Conservation (phyloP, 2,329 filamentous ascomycete genomes). For the Venturiaceae sp. region DNA sequence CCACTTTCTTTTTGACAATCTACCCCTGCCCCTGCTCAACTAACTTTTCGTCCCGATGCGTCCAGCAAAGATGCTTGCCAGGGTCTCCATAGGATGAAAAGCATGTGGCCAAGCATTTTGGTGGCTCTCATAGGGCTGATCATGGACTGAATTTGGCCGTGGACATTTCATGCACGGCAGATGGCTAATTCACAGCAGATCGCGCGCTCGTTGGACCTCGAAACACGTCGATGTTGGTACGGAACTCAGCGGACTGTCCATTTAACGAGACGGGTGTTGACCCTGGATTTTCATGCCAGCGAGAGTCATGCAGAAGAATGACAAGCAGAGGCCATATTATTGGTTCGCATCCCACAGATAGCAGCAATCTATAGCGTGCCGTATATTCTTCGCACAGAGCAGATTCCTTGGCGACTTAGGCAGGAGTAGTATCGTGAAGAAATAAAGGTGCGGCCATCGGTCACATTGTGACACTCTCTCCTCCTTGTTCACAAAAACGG, state of each 20-base stretch:
- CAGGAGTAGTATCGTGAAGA: neutral
- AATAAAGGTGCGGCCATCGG: neutral
- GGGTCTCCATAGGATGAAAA: no score
- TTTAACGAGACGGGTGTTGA: neutral
- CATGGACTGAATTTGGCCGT: neutral
- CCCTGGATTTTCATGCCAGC: neutral
- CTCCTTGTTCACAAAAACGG: neutral
- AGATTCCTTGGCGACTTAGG: neutral
- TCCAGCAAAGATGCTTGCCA: no score
- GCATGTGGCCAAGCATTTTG: neutral
- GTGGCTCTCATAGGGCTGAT: neutral
- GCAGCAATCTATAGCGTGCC: neutral
- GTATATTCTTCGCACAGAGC: neutral
- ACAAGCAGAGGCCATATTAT: neutral
- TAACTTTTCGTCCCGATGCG: neutral
- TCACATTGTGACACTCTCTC: neutral
- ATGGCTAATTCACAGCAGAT: neutral
- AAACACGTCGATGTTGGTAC: neutral
- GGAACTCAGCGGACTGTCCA: neutral
- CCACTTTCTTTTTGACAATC: neutral
- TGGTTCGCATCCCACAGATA: neutral
- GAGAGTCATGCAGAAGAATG: neutral
- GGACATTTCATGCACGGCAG: neutral
- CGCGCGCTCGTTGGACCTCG: neutral
- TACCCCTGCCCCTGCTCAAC: neutral